phyloP scores from a whole-genome alignment of 768 basidiomycete genomes.

The Mycena sanguinolenta region DNA sequence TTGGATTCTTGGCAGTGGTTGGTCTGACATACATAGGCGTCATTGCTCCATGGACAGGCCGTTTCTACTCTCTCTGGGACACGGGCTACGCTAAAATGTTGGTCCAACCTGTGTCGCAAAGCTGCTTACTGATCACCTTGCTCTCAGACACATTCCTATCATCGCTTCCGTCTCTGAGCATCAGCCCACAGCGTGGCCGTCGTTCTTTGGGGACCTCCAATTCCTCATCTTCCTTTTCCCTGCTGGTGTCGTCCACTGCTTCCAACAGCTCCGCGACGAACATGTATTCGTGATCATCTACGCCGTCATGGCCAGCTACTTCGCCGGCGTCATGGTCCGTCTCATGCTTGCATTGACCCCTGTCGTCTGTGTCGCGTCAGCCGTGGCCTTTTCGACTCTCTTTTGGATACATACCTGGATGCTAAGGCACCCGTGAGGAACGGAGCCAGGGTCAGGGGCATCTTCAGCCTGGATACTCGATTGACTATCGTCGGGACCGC shows the following conservation, averaged over 20 bases:
- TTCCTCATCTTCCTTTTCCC: slow-evolving; percentile 99
- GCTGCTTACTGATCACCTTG: slow-evolving; percentile 26
- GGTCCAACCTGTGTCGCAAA: slow-evolving; percentile 37
- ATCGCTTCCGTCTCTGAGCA: slow-evolving; percentile 99
- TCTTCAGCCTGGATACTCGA: slow-evolving; percentile 90
- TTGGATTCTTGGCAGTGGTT: slow-evolving; percentile 81
- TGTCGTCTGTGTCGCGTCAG: slow-evolving; percentile 93
- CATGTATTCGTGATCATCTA: slow-evolving; percentile 99
- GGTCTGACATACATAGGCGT: slow-evolving; percentile 91
- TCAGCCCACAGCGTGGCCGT: slow-evolving; percentile 99
- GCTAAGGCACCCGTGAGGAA: slow-evolving; percentile 62
- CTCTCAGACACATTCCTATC: slow-evolving; percentile 88
- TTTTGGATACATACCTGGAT: slow-evolving; percentile 93
- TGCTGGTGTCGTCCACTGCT: slow-evolving; percentile 94
- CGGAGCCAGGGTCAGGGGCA: slow-evolving; percentile 63
- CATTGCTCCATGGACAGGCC: slow-evolving; percentile 99
- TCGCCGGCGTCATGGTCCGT: slow-evolving; percentile 99
- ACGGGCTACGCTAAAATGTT: slow-evolving; percentile 99
- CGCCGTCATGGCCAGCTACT: slow-evolving; percentile 95
- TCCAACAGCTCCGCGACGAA: slow-evolving; percentile 94
- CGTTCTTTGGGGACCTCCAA: slow-evolving; percentile 99
- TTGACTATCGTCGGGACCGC: slow-evolving; percentile 80
- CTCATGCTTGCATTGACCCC: slow-evolving; percentile 98
- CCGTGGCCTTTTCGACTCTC: slow-evolving; percentile 89
- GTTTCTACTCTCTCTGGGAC: slow-evolving; percentile 99